phyloP scores from a whole-genome alignment of 805 yeast species.

The Pichia gijzeniarum region DNA sequence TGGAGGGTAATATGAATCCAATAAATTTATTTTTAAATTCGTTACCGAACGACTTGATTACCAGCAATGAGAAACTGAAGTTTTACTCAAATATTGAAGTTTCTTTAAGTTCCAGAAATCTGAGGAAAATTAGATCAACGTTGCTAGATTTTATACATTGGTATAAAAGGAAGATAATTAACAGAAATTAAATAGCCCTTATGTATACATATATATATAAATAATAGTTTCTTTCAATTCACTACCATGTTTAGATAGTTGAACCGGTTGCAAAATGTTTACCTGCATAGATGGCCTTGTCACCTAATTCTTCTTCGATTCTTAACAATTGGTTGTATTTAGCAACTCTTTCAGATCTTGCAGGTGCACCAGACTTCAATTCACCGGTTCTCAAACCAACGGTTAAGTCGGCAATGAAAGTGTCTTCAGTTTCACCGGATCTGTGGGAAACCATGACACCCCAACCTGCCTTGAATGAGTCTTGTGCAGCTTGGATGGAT shows the following conservation, averaged over 20 bases:
- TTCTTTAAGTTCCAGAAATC: constrained; percentile 63
- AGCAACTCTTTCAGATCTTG: constrained; percentile 99
- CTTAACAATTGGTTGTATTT: constrained; percentile 97
- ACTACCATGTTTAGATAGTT: constrained; percentile 29
- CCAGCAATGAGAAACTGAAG: constrained; percentile 61
- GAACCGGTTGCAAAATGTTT: constrained; percentile 67
- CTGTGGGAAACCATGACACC: constrained; percentile 99
- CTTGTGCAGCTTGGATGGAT: constrained; percentile 95
- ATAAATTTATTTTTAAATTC: constrained; percentile 43
- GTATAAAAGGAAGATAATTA: constrained; percentile 72
- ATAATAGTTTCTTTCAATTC: no score
- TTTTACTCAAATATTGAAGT: constrained; percentile 49
- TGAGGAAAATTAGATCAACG: constrained; percentile 63
- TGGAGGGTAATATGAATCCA: constrained; percentile 49
- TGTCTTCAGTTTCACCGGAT: constrained; percentile 99
- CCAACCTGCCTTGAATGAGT: constrained; percentile 95
- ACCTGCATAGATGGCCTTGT: constrained; percentile 96
- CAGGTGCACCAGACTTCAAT: constrained; percentile 99
- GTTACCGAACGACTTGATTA: constrained; percentile 59
- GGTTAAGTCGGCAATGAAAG: constrained; percentile 93
- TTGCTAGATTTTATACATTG: constrained; percentile 75
- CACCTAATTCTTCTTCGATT: constrained; percentile 98
- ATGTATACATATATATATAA: no score
- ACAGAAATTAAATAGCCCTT: constrained; percentile 14
- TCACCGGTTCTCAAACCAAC: constrained; percentile 99